Evolutionary conservation across 1,139 yeast genomes (phyloP), one percentile per base, ranked within the genome.

Genomic region (Hanseniaspora sp.): DNA sequence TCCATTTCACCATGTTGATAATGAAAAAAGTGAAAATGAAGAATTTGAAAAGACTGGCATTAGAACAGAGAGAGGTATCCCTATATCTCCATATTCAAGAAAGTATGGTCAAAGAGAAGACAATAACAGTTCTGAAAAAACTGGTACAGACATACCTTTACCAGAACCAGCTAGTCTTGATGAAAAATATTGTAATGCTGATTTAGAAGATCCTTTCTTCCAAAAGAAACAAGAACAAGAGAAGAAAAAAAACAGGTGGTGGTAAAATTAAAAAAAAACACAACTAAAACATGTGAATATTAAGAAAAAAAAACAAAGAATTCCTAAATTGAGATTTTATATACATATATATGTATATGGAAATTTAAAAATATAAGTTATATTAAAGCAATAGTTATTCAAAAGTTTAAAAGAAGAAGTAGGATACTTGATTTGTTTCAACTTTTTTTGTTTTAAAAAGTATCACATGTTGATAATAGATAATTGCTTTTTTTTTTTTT

Each of bases 181-280:
- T 18, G 29, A 30, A 7, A 18, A 6, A 7, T 5, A 3, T 13
- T 31, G 33, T 29, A 46, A 46, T 28, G 43, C 55, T 8, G 48
- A 52, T 38, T 13, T 7, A 5, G 48, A 52, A 9, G 55, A 52
- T 38, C 55, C 55, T 3, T 52, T 42, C 23, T 52, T 52, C 44
- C 38, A 52, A 33, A 37, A 46, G 6, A n/a, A 52, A 9, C 34
- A 48, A 12, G 39, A 30, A 5, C 43, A 28, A 8, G 28, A 46
- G 11, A 34, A 40, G 29, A 40, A 48, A 29, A 48, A 23, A 12
- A 13, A 15, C 28, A 33, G 52, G 40, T 40, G 45, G 45, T 31
- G 41, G n/a, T 29, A 33, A 13, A 4, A 23, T 23, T 23, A 23
- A 33, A 5, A 33, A 23, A 23, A 23, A 23, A 23, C 23, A 23